Conservation (phyloP, 108 stramenopile species). For the Skeletonema marinoi region DNA sequence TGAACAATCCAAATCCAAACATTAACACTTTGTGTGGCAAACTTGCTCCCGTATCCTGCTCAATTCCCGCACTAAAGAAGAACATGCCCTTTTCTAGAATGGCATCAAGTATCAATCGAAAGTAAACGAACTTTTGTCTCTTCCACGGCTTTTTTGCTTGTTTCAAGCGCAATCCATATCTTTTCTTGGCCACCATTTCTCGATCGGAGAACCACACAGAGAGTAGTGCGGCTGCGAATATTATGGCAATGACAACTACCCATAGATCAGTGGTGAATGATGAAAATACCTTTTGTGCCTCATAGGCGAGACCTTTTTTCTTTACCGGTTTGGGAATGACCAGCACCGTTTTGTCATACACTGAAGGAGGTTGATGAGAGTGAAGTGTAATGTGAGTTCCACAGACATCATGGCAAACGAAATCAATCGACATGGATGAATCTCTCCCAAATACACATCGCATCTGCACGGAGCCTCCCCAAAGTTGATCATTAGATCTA, state of each 20-base stretch:
- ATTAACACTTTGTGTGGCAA: conserved; percentile 16
- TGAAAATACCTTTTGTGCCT: conserved; percentile 14
- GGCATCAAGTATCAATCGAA: not conserved
- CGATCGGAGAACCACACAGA: conserved; percentile 13
- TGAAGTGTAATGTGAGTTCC: not conserved
- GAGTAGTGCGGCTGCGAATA: not conserved
- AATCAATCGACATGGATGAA: too few relatives aligned
- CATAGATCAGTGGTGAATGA: conserved; percentile 11
- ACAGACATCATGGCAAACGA: not conserved
- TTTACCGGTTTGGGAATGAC: conserved; percentile 13
- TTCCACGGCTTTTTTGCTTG: not conserved
- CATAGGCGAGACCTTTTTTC: not conserved
- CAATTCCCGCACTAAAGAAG: conserved; percentile 29
- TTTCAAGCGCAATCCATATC: not conserved
- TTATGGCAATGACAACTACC: not conserved
- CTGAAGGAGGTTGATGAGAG: not conserved
- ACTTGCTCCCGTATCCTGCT: conserved; percentile 14
- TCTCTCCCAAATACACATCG: too few relatives aligned
- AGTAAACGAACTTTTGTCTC: not conserved
- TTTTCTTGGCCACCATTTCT: not conserved
- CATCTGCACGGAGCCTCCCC: too few relatives aligned
- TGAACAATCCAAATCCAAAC: conserved; percentile 33
- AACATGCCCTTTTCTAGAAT: conserved; percentile 7
- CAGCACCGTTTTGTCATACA: conserved; percentile 26
- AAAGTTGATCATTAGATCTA: not conserved